Conservation (phyloP, 306 rosid species). For the Cucurbita argyrosperma region DNA sequence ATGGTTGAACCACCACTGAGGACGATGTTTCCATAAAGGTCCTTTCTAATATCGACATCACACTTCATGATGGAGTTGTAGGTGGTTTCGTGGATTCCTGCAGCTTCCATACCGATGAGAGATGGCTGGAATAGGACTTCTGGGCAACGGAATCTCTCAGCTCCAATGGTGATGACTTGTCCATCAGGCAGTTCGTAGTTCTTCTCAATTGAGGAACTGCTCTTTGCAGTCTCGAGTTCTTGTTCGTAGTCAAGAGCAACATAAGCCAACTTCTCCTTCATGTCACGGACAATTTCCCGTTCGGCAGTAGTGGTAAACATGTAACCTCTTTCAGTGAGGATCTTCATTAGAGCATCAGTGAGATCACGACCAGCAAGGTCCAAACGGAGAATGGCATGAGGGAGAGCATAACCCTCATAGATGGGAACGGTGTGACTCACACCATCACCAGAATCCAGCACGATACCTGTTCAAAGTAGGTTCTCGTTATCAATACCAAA, state of each 20-base stretch:
- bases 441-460: constrained; percentile 34
- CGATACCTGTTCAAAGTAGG: constrained; percentile 16
- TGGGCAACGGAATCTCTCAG: constrained; percentile 32
- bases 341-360: constrained; percentile 28
- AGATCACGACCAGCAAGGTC: constrained; percentile 34
- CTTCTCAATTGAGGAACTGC: constrained; percentile 28
- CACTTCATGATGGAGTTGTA: constrained; percentile 31
- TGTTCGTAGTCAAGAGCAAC: constrained; percentile 32
- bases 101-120: constrained; percentile 26
- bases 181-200: constrained; percentile 28
- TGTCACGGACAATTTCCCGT: constrained; percentile 34
- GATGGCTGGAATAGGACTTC: constrained; percentile 32
- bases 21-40: constrained; percentile 25
- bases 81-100: constrained; percentile 30
- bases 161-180: constrained; percentile 28
- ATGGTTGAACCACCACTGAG: constrained; percentile 35
- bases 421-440: constrained; percentile 32
- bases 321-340: constrained; percentile 32
- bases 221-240: constrained; percentile 24
- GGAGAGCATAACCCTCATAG: constrained; percentile 23
- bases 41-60: constrained; percentile 27
- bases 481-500: not conserved
- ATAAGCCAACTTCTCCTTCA: constrained; percentile 31
- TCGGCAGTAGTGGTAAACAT: constrained; percentile 29
- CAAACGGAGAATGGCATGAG: constrained; percentile 30